A percentile compares a stretch with the other conserved stretches of the same genome.
Conservation (phyloP, 139 green algal species). For the Spirogloea muscicola region DNA sequence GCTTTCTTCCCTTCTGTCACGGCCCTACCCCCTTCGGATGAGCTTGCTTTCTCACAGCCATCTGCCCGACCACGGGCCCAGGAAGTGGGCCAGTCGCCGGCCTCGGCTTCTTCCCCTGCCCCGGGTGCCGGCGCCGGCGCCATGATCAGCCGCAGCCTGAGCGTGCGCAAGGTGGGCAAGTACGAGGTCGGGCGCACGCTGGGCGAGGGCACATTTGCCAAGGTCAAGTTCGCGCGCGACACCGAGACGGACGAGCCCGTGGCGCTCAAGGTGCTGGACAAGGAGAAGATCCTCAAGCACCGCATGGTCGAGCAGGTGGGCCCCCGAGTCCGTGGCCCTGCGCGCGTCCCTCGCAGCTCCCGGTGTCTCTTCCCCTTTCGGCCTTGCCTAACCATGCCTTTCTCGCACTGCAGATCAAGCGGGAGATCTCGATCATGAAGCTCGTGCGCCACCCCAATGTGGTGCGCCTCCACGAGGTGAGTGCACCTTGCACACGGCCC, state of each 20-base stretch:
- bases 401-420: constrained; percentile 63
- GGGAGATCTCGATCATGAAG: constrained; percentile 67
- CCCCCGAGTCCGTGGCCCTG: background rate
- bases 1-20: no score
- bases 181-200: constrained; percentile 59
- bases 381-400: background rate
- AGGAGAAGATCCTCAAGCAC: constrained; percentile 35
- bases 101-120: no score
- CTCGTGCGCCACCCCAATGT: constrained; percentile 63
- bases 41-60: no score
- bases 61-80: no score
- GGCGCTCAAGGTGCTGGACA: constrained; percentile 64
- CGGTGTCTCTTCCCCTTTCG: background rate
- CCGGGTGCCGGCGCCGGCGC: background rate
- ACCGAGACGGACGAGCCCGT: constrained; percentile 53
- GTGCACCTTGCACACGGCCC: background rate
- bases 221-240: constrained; percentile 64
- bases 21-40: no score
- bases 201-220: constrained; percentile 65
- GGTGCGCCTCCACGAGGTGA: constrained; percentile 63
- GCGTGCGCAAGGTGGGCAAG: constrained; percentile 3
- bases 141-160: background rate
- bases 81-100: no score
- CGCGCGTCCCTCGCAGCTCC: no score
- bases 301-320: constrained; percentile 13